These are phyloP conservation scores for Evansstolkia leycettana DNA, from an alignment of 495 filamentous ascomycete species.

Conservation along the genomic window DNA sequence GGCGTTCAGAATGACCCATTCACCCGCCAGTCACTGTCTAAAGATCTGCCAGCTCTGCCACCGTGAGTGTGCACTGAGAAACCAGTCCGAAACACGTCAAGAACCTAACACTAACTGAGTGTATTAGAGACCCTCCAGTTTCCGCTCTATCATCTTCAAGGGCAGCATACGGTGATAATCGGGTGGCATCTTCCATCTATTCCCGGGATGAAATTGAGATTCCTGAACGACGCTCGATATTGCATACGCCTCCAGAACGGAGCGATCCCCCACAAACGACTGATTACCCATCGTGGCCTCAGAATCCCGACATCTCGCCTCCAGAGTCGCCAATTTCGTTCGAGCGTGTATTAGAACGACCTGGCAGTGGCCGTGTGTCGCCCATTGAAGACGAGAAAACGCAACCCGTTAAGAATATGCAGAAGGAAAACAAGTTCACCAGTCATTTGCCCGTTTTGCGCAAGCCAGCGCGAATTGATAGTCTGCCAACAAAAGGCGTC, in stretches of 20 bases:
- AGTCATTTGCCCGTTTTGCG: conserved; percentile 14
- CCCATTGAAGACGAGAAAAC: conserved; percentile 26
- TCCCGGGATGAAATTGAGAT: conserved; percentile 7
- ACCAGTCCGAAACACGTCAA: too few relatives aligned
- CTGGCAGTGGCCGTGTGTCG: conserved; percentile 32
- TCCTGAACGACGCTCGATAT: not conserved
- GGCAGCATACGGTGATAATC: conserved; percentile 7
- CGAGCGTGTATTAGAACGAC: conserved; percentile 7
- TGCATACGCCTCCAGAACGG: not conserved
- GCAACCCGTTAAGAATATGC: conserved; percentile 3
- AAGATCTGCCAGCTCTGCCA: conserved; percentile 28
- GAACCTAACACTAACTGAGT: too few relatives aligned
- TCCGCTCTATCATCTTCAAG: conserved; percentile 4
- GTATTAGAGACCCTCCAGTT: conserved; percentile 5
- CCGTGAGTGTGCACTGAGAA: conserved; percentile 20
- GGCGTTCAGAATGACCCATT: conserved; percentile 1
- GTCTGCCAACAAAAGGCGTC: conserved; percentile 2
- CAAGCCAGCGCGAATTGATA: conserved; percentile 4
- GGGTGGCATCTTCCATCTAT: conserved; percentile 17
- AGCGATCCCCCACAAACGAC: not conserved
- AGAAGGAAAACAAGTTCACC: conserved; percentile 7
- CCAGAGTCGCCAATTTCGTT: conserved; percentile 23
- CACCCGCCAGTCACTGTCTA: conserved; percentile 5
- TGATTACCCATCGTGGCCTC: not conserved
- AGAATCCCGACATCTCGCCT: conserved; percentile 29